Conservation (phyloP, 768 basidiomycete genomes). For the Phlebiopsis gigantea region DNA sequence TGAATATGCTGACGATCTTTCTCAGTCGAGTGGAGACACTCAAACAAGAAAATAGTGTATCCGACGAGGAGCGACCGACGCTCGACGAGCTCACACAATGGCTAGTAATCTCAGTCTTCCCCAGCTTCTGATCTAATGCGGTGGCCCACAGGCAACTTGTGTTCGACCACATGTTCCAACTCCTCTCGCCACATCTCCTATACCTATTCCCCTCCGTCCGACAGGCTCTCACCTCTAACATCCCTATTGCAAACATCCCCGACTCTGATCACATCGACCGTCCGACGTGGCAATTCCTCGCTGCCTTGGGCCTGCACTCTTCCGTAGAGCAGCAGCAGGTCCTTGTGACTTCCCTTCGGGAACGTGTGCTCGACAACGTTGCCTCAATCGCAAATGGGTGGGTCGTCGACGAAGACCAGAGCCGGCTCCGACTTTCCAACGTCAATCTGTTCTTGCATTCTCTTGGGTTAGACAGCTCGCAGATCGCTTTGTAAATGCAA, state of each 20-base stretch:
- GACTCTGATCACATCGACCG: conserved; percentile 70
- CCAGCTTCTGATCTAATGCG: conserved; percentile 11
- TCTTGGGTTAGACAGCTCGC: conserved; percentile 66
- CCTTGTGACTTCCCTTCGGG: conserved; percentile 79
- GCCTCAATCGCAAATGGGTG: conserved; percentile 72
- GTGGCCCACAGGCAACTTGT: conserved; percentile 63
- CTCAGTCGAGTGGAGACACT: conserved; percentile 91
- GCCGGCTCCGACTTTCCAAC: conserved; percentile 75
- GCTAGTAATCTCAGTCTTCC: conserved; percentile 32
- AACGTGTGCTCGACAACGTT: conserved; percentile 92
- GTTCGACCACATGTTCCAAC: conserved; percentile 83
- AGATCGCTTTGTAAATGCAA: conserved; percentile 39
- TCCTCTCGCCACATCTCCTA: conserved; percentile 71
- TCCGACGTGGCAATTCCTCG: conserved; percentile 93
- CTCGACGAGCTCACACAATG: conserved; percentile 77
- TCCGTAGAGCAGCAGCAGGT: conserved; percentile 83
- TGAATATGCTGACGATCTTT: conserved; percentile 86
- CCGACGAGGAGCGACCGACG: conserved; percentile 49
- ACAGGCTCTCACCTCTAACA: conserved; percentile 39
- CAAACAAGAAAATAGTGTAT: conserved; percentile 58
- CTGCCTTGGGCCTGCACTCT: conserved; percentile 82
- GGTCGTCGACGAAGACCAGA: conserved; percentile 66
- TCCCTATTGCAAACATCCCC: conserved; percentile 31
- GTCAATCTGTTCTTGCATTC: conserved; percentile 90
- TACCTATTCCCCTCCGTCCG: conserved; percentile 89